Evolutionary conservation across 129 eudicot genomes (phyloP), one percentile per base, ranked within the genome.

Genomic region (Mikania micrantha): DNA sequence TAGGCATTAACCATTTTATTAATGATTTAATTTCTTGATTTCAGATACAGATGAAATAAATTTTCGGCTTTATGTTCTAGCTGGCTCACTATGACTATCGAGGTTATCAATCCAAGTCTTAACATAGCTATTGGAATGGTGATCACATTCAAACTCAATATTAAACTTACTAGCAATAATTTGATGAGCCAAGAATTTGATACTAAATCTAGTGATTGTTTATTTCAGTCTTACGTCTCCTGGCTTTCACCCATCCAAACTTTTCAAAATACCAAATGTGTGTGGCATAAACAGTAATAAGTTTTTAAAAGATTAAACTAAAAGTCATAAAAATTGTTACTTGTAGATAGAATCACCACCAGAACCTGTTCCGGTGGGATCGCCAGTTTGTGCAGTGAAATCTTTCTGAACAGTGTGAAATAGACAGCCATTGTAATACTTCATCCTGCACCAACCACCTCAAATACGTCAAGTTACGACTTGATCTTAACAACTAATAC

Each of bases 351-450:
- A 86, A 76, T 90, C 97, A 48, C 97, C 97, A 45, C 91, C 88
- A 4, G 88, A 66, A 13, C 97, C 91, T 2, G 84, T 86, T 74
- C 95, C 93, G 0, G 95, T 80, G 41, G 97, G 95, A 84, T 90
- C 95, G 20, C 91, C 97, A 0, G 93, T 94, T 77, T 87, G 95
- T 27, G 96, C 96, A 22, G 96, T 89, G 50, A 94, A 89, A 79
- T 94, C 95, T 72, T 94, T 89, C 69, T 89, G 95, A 44, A 89
- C 85, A 0, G 87, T 84, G 90, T 94, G 97, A 81, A 92, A 89
- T 44, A 94, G 80, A 63, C 97, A 85, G 22, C 96, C 93, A 81
- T 94, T 89, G 63, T 94, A 94, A 70, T 94, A 89, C 67, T 89
- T 94, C 65, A 86, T 89, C 80, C 96, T 93, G 91, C 88, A 80